Conservation (phyloP, 805 yeast species). For the Wickerhamiella spandovensis region DNA sequence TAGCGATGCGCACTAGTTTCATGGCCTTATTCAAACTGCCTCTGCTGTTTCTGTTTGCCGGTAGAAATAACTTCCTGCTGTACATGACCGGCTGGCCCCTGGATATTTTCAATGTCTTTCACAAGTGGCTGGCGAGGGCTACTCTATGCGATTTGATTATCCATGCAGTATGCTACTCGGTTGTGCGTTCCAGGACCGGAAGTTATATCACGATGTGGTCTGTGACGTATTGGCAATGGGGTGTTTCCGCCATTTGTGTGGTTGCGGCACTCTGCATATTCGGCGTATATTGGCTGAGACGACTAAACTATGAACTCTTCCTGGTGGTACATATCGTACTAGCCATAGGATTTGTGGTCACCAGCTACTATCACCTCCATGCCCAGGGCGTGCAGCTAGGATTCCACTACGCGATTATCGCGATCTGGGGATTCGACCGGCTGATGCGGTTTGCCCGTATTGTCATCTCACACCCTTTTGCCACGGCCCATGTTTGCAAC, state of each 20-base stretch:
- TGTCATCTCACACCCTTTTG: conserved; percentile 35
- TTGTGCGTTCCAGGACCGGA: conserved; percentile 25
- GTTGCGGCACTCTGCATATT: conserved; percentile 35
- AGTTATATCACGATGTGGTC: conserved; percentile 21
- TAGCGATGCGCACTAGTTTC: conserved; percentile 6
- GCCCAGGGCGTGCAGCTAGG: conserved; percentile 32
- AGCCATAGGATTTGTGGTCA: conserved; percentile 39
- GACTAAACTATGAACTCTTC: conserved; percentile 42
- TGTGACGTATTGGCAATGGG: conserved; percentile 22
- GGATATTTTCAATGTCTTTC: conserved; percentile 42
- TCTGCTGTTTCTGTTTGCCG: conserved; percentile 45
- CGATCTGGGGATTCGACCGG: conserved; percentile 60
- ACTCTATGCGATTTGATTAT: conserved; percentile 34
- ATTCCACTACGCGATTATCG: conserved; percentile 39
- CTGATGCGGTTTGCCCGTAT: conserved; percentile 42
- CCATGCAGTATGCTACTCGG: conserved; percentile 44
- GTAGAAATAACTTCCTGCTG: conserved; percentile 51
- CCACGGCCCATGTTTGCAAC: conserved; percentile 15
- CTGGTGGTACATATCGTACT: conserved; percentile 40
- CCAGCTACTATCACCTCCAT: conserved; percentile 45
- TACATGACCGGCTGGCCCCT: conserved; percentile 43
- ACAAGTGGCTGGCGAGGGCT: conserved; percentile 48
- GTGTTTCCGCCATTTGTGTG: conserved; percentile 31
- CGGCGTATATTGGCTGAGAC: conserved; percentile 40
- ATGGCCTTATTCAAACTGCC: conserved; percentile 31